A percentile compares a stretch with the other conserved stretches of the same genome.
Conservation (phyloP, 208 protist genomes). For the Trypanosoma rangeli region DNA sequence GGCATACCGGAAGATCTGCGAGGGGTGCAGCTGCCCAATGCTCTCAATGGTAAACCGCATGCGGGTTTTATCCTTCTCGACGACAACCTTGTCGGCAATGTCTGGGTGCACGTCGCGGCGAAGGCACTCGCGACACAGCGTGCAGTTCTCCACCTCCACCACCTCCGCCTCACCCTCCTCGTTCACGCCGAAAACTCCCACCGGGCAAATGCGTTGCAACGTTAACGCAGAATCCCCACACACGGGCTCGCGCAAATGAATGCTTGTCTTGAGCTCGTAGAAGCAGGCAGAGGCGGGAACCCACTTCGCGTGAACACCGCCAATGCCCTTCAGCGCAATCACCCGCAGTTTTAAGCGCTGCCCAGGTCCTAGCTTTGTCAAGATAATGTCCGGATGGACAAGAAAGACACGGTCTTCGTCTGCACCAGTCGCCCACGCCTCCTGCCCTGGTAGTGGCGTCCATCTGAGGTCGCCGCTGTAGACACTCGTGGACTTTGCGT, state of each 20-base stretch:
- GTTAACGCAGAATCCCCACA: conserved; percentile 70
- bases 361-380: conserved; percentile 96
- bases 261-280: conserved; percentile 96
- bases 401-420: conserved; percentile 84
- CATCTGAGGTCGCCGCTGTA: conserved; percentile 93
- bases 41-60: conserved; percentile 91
- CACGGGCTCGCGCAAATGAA: conserved; percentile 79
- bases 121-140: conserved; percentile 97
- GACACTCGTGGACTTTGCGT: conserved; percentile 74
- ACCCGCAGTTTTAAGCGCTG: conserved; percentile 94
- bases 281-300: conserved; percentile 96
- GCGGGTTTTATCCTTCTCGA: conserved; percentile 85
- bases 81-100: conserved; percentile 47
- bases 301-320: conserved; percentile 98
- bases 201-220: conserved; percentile 89
- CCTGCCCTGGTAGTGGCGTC: conserved; percentile 89
- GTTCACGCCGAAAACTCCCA: conserved; percentile 94
- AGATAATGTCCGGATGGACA: conserved; percentile 97
- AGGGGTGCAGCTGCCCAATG: conserved; percentile 75
- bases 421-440: conserved; percentile 34
- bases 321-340: conserved; percentile 96
- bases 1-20: conserved; percentile 70
- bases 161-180: conserved; percentile 71
- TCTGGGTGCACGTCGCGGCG: conserved; percentile 65
- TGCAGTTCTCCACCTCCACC: conserved; percentile 90